A percentile compares a stretch with the other conserved stretches of the same genome.
These are phyloP conservation scores for Pisolithus orientalis DNA, from an alignment of 768 basidiomycete species.

Conservation along the genomic window DNA sequence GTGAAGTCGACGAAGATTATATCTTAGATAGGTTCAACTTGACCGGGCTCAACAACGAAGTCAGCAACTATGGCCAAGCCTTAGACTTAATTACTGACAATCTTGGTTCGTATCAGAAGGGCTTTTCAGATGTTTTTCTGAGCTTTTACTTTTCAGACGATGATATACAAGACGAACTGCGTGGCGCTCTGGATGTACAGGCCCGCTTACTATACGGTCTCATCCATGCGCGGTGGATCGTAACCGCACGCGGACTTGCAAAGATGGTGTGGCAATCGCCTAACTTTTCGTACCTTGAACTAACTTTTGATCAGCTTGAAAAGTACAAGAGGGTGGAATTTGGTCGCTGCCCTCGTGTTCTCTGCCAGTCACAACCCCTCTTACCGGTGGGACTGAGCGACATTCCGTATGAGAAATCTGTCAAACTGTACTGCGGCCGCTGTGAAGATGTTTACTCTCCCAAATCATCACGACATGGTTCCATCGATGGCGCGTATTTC, in stretches of 20 bases:
- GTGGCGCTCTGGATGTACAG: constrained; percentile 88
- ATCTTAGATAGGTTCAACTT: constrained; percentile 98
- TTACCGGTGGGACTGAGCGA: constrained; percentile 96
- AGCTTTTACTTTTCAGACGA: constrained; percentile 53
- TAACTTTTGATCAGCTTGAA: constrained; percentile 55
- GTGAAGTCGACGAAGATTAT: constrained; percentile 98
- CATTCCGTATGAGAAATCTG: constrained; percentile 96
- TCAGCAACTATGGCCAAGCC: constrained; percentile 90
- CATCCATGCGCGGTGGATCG: constrained; percentile 96
- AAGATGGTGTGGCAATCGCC: constrained; percentile 73
- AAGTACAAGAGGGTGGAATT: constrained; percentile 99
- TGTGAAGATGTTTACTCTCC: constrained; percentile 99
- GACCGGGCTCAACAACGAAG: constrained; percentile 94
- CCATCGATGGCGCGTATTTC: constrained; percentile 98
- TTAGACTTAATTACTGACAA: constrained; percentile 95
- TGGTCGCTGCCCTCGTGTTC: constrained; percentile 94
- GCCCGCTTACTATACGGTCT: constrained; percentile 92
- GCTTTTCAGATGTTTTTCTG: not conserved
- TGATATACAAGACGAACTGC: constrained; percentile 87
- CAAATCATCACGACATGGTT: constrained; percentile 93
- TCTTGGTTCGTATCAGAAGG: constrained; percentile 58
- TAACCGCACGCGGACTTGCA: constrained; percentile 84
- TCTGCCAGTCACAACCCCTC: constrained; percentile 91
- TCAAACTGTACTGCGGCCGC: constrained; percentile 96
- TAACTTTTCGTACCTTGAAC: not conserved